Conservation (phyloP, 768 basidiomycete genomes). For the Russula griseocarnosa region DNA sequence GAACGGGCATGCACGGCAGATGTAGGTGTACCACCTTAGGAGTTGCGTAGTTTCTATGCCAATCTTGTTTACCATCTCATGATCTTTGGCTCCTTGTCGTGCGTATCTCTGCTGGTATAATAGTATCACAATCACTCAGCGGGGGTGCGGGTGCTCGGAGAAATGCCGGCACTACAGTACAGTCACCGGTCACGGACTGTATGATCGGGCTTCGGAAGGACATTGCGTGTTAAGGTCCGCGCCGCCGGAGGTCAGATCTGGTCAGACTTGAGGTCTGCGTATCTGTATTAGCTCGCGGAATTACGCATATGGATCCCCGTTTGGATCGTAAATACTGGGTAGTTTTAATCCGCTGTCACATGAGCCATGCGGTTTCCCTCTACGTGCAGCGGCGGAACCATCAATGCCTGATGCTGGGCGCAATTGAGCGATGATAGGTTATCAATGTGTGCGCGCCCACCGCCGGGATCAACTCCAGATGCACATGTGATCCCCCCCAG, state of each 20-base stretch:
- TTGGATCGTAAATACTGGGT: too few species aligned
- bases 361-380: neutral
- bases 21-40: slow-evolving; percentile 16
- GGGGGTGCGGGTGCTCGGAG: neutral
- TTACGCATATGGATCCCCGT: too few species aligned
- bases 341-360: neutral
- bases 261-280: neutral
- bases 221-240: neutral
- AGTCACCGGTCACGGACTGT: neutral
- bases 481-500: neutral
- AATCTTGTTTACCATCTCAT: slow-evolving; percentile 23
- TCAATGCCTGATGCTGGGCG: neutral
- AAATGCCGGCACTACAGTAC: neutral
- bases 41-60: slow-evolving; percentile 13
- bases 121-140: neutral
- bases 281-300: too few species aligned
- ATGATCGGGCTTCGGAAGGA: neutral
- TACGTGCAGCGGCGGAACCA: too few species aligned
- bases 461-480: neutral
- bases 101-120: slow-evolving; percentile 2
- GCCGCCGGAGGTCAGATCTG: too few species aligned
- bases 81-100: neutral
- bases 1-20: neutral
- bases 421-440: neutral
- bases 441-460: neutral